These are phyloP conservation scores for Leccinum variicolor DNA, from an alignment of 768 basidiomycete species.

Conservation along the genomic window DNA sequence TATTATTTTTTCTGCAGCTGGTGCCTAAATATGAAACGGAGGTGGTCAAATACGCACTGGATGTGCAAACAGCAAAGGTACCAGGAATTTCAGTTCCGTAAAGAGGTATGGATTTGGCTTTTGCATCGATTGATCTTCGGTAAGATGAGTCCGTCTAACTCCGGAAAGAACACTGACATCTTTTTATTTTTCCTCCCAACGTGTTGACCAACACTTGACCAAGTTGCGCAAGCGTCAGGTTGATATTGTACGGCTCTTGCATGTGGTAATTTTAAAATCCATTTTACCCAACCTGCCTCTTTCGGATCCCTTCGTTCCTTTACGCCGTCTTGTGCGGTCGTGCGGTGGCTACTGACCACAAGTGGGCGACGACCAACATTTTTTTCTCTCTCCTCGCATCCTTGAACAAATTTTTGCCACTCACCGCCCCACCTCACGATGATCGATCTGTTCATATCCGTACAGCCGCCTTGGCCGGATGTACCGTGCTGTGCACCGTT, in stretches of 20 bases:
- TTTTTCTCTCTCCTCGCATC: slow-evolving; percentile 1
- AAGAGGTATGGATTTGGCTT: slow-evolving; percentile 31
- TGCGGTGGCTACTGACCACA: neutral
- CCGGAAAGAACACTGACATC: slow-evolving; percentile 23
- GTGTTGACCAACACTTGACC: slow-evolving; percentile 1
- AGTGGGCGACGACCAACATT: neutral
- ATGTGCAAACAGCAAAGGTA: slow-evolving; percentile 20
- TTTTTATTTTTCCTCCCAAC: slow-evolving; percentile 5
- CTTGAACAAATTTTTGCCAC: slow-evolving; percentile 22
- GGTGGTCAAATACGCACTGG: slow-evolving; percentile 6
- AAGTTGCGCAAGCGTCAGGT: neutral
- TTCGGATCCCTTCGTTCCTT: slow-evolving; percentile 2
- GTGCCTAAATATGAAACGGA: slow-evolving; percentile 1
- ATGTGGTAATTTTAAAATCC: slow-evolving; percentile 10
- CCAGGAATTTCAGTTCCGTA: slow-evolving; percentile 30
- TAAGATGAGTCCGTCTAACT: slow-evolving; percentile 30
- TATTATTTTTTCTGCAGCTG: slow-evolving; percentile 2
- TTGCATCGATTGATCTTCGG: slow-evolving; percentile 31
- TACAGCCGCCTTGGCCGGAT: slow-evolving; percentile 29
- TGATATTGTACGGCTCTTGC: slow-evolving; percentile 19
- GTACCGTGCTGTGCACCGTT: slow-evolving; percentile 20
- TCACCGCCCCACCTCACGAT: slow-evolving; percentile 1
- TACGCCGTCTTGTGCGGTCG: slow-evolving; percentile 3
- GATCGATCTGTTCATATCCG: slow-evolving; percentile 32
- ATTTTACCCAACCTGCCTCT: slow-evolving; percentile 12